Base-by-base conservation (phyloP, 2,329 filamentous ascomycete genomes). In the Aspergillus candidus region DNA sequence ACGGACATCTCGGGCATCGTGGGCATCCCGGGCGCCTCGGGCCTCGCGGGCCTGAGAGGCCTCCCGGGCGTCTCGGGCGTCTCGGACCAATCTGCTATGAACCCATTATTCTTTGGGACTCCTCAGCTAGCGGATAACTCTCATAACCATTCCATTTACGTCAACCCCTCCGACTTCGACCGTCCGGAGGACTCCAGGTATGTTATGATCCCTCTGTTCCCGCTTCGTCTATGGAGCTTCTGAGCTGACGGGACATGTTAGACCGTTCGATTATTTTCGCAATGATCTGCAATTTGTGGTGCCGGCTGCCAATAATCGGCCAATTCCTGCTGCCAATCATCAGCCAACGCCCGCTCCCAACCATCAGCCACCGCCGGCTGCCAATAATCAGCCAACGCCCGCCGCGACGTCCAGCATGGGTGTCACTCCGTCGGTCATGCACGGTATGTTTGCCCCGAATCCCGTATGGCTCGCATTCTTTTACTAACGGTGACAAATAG, bases 61-160 rank as follows among this genome's bases (percentile, higher is more conserved):
- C 18, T 18, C 18, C 18, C 18, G 18, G 18, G 18, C 18, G 18
- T 18, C 18, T 5, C 18, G 3, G 49, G 44, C 35, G 48, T 60
- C 12, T 42, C 49, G 11, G 60, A 57, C 35, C 60, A 66, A 43
- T 62, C 58, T 29, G 69, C 66, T 4, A 70, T 70, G 37, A 62
- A 70, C 38, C 67, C 67, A 0, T 65, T 66, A 29, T 69, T 63
- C 32, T 57, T 70, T 5, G 62, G 60, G 18, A 46, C 60, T 7
- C 32, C 56, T 4, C 56, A 57, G 30, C 54, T 63, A 39, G 40
- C 52, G 12, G 38, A 52, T 12, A 56, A 43, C 15, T 17, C 40
- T 4, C 32, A 43, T n/a, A 60, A 55, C 43, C 52, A 54, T 13
- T 60, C 60, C 34, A 43, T 63, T 7, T 65, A 61, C 33, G 45